Percentiles rank a stretch among this genome's conserved stretches.
Conservation (phyloP, 1,284 basidiomycete genomes). For the Tilletia walkeri region DNA sequence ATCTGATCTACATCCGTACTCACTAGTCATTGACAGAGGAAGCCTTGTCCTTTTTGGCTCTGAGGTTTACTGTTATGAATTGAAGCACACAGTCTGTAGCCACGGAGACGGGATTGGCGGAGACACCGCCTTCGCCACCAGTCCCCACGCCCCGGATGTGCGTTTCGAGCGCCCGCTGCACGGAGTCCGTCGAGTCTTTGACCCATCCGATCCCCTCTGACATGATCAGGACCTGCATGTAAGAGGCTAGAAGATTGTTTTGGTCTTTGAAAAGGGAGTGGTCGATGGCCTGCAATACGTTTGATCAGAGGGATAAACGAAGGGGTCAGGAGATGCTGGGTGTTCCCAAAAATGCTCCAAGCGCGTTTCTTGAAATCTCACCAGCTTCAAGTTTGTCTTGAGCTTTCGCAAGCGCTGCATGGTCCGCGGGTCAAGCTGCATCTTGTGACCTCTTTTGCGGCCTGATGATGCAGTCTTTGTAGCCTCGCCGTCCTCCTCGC, state of each 20-base stretch:
- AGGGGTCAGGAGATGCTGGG: too few relatives aligned
- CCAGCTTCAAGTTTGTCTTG: slow-evolving; percentile 48
- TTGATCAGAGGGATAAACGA: not conserved
- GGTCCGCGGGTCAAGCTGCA: slow-evolving; percentile 39
- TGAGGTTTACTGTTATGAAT: slow-evolving; percentile 40
- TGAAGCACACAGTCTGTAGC: slow-evolving; percentile 34
- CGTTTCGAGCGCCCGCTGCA: slow-evolving; percentile 30
- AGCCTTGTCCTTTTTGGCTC: slow-evolving; percentile 34
- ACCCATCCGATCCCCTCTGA: slow-evolving; percentile 40
- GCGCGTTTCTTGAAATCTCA: not conserved
- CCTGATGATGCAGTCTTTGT: not conserved
- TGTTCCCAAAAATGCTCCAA: not conserved
- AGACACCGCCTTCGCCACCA: not conserved
- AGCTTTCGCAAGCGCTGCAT: slow-evolving; percentile 43
- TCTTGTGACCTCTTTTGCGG: slow-evolving; percentile 15
- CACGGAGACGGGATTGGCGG: slow-evolving; percentile 28
- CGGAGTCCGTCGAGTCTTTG: slow-evolving; percentile 30
- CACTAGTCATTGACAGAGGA: slow-evolving; percentile 45
- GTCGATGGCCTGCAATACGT: slow-evolving; percentile 10
- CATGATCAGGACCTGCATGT: slow-evolving; percentile 51
- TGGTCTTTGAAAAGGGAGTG: slow-evolving; percentile 46
- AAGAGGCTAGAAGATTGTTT: slow-evolving; percentile 42
- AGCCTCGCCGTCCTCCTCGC: slow-evolving; percentile 27
- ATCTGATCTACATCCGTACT: not conserved
- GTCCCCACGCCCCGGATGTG: slow-evolving; percentile 7